Percentiles rank a stretch among this genome's conserved stretches.
Conservation (phyloP, 371 early-diverging fungal species). For the Haplosporangium sp. region DNA sequence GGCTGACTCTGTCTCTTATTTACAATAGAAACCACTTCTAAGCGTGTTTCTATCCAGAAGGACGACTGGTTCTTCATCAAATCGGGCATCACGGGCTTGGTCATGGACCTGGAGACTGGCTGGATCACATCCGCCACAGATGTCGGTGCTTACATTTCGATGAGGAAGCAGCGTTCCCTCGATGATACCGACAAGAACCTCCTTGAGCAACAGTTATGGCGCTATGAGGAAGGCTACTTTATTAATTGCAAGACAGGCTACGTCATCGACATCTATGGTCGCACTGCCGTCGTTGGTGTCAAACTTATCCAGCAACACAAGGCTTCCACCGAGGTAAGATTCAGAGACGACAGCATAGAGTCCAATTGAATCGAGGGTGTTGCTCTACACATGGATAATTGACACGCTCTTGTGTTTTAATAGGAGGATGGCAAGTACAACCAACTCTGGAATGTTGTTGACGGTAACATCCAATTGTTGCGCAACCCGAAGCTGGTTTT, state of each 20-base stretch:
- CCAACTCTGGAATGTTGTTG: constrained; percentile 48
- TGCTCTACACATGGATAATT: not conserved
- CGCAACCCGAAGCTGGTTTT: constrained; percentile 35
- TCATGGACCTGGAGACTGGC: constrained; percentile 52
- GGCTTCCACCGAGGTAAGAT: constrained; percentile 32
- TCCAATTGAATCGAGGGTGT: too few relatives aligned
- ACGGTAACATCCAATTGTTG: constrained; percentile 42
- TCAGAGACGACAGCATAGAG: not conserved
- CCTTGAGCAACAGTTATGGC: constrained; percentile 64
- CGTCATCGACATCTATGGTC: constrained; percentile 63
- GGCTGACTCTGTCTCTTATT: too few relatives aligned
- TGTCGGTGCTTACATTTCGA: constrained; percentile 48
- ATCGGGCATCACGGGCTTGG: constrained; percentile 33
- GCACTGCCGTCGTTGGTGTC: constrained; percentile 45
- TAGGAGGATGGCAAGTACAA: constrained; percentile 41
- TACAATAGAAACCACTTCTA: constrained; percentile 1
- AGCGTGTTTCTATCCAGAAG: constrained; percentile 31
- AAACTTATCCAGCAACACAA: constrained; percentile 51
- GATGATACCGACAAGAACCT: constrained; percentile 35
- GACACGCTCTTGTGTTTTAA: not conserved
- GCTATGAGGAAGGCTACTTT: constrained; percentile 63
- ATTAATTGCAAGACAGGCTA: constrained; percentile 64
- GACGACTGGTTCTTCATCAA: constrained; percentile 56
- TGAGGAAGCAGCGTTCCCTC: constrained; percentile 53
- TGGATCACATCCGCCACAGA: constrained; percentile 54